These are phyloP conservation scores for Russula foetens DNA, from an alignment of 768 basidiomycete species.

Conservation along the genomic window DNA sequence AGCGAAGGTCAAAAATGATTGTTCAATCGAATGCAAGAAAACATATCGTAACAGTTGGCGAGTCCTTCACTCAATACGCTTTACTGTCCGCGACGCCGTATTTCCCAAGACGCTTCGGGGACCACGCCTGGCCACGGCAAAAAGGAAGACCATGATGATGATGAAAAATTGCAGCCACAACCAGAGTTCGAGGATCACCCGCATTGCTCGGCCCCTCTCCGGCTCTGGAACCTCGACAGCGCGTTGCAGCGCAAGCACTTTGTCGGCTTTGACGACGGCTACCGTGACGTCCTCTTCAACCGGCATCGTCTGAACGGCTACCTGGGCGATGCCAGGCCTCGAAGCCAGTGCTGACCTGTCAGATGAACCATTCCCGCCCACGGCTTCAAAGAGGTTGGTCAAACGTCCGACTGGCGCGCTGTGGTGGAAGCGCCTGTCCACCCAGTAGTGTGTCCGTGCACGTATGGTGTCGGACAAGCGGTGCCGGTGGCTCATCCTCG, in stretches of 20 bases:
- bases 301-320: conserved; percentile 1
- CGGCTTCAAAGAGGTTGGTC: not conserved
- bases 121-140: conserved; percentile 71
- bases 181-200: conserved; percentile 66
- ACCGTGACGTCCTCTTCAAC: not conserved
- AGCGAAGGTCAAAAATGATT: not conserved
- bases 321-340: conserved; percentile 1
- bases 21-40: not conserved
- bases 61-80: not conserved
- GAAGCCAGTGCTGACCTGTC: not conserved
- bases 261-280: not conserved
- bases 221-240: not conserved
- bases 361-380: not conserved
- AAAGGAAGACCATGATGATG: conserved; percentile 69
- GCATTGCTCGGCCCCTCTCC: conserved; percentile 27
- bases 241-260: not conserved
- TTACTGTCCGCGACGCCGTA: conserved; percentile 28
- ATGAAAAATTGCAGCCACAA: conserved; percentile 76
- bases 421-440: conserved; percentile 44
- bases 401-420: conserved; percentile 14
- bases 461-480: conserved; percentile 45
- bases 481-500: conserved; percentile 18
- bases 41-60: not conserved
- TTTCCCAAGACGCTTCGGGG: conserved; percentile 60
- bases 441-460: conserved; percentile 52